Percentiles rank a stretch among this genome's conserved stretches.
phyloP scores from a whole-genome alignment of 164 flowering plant genomes.

The Aristolochia contorta region DNA sequence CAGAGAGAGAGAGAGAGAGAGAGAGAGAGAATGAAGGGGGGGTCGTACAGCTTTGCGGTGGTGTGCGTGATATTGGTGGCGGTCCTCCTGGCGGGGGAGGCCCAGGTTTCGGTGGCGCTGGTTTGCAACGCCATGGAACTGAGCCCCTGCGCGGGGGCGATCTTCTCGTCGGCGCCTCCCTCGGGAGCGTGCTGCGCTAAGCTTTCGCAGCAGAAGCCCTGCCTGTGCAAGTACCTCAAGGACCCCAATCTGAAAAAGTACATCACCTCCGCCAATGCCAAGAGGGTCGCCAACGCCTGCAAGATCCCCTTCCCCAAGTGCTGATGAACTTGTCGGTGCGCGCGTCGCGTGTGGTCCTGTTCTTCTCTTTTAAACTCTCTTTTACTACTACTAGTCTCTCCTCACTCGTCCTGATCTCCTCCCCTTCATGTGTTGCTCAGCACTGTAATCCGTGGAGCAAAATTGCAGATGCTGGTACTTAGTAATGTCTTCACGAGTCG shows the following conservation, averaged over 20 bases:
- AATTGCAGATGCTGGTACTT: too few species aligned
- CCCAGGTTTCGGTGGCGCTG: constrained; percentile 3
- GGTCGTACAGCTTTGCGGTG: neutral
- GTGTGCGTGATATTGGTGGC: neutral
- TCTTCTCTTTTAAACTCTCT: too few species aligned
- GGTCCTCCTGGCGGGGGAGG: constrained; percentile 1
- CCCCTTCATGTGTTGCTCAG: too few species aligned
- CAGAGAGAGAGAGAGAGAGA: too few species aligned
- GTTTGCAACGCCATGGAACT: constrained; percentile 5
- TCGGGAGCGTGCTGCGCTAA: constrained; percentile 5
- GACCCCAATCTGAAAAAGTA: constrained; percentile 3
- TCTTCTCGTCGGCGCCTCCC: neutral
- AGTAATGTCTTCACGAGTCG: too few species aligned
- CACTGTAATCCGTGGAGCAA: too few species aligned
- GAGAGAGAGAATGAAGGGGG: too few species aligned
- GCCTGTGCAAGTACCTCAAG: constrained; percentile 10
- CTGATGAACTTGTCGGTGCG: neutral
- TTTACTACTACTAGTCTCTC: too few species aligned
- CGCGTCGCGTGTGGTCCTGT: too few species aligned
- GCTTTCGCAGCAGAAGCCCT: constrained; percentile 8
- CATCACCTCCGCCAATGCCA: constrained; percentile 3
- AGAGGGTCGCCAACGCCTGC: constrained; percentile 4
- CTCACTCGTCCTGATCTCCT: too few species aligned
- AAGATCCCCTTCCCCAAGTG: constrained; percentile 2
- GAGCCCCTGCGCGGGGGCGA: constrained; percentile 6